These are phyloP conservation scores for Diplodia corticola DNA, from an alignment of 2,329 filamentous ascomycete species.

Conservation along the genomic window DNA sequence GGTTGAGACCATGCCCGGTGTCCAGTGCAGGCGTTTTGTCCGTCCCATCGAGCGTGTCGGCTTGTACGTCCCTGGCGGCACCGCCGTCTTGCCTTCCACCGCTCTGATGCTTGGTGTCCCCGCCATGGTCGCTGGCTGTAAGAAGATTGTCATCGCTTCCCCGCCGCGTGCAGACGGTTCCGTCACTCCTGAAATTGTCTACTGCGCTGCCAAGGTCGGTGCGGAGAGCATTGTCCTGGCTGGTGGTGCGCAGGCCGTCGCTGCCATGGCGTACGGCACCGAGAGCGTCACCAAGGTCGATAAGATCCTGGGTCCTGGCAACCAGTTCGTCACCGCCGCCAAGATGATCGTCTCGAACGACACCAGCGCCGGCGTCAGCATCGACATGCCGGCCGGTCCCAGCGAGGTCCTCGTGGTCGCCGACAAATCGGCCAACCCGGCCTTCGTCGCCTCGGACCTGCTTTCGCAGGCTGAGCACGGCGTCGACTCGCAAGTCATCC, in stretches of 20 bases:
- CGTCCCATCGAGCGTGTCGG: constrained; percentile 95
- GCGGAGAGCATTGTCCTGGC: constrained; percentile 95
- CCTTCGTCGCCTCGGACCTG: constrained; percentile 92
- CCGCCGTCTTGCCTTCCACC: constrained; percentile 93
- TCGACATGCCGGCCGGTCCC: constrained; percentile 97
- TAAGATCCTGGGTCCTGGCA: constrained; percentile 96
- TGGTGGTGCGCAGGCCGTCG: constrained; percentile 91
- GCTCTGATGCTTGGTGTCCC: constrained; percentile 98
- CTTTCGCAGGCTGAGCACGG: constrained; percentile 96
- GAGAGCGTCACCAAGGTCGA: constrained; percentile 94
- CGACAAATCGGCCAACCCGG: constrained; percentile 82
- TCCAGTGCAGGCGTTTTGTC: constrained; percentile 89
- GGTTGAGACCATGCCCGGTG: constrained; percentile 97
- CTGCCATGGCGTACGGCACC: constrained; percentile 95
- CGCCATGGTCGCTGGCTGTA: constrained; percentile 94
- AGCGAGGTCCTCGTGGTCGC: constrained; percentile 97
- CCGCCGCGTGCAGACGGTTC: constrained; percentile 87
- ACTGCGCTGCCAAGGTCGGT: constrained; percentile 93
- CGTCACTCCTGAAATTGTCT: constrained; percentile 95
- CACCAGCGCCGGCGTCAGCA: constrained; percentile 89
- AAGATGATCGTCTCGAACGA: constrained; percentile 99
- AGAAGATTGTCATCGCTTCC: constrained; percentile 90
- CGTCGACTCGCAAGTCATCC: constrained; percentile 90
- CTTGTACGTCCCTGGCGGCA: constrained; percentile 92
- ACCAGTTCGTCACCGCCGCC: constrained; percentile 96